Evolutionary conservation across 108 stramenopile species (phyloP).

Genomic region (Conticribra guillardii): DNA sequence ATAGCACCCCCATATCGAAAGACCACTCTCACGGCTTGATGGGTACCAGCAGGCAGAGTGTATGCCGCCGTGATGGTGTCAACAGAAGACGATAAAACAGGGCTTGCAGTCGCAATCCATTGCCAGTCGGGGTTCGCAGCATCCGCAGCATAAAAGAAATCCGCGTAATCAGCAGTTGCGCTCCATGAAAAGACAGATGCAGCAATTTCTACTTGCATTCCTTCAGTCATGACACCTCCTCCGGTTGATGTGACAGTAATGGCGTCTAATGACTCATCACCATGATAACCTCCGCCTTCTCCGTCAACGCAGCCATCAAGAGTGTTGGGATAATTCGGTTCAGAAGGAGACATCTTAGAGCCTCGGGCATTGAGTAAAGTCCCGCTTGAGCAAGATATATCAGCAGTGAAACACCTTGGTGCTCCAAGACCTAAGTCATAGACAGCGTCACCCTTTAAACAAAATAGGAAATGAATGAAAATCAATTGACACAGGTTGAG

Average conservation of each 20-base stretch:
- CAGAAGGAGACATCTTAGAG: not conserved
- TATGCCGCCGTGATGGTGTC: conserved; percentile 20
- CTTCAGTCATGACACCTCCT: not conserved
- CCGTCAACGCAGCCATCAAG: conserved; percentile 33
- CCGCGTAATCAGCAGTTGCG: conserved; percentile 13
- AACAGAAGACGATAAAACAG: too few relatives aligned
- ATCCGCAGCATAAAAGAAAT: conserved; percentile 17
- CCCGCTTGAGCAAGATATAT: conserved; percentile 6
- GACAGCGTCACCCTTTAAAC: too few relatives aligned
- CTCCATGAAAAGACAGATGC: conserved; percentile 21
- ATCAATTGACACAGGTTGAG: too few relatives aligned
- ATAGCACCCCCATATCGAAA: conserved; percentile 12
- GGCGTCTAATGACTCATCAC: conserved; percentile 32
- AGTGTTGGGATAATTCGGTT: conserved; percentile 28
- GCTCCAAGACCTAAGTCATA: too few relatives aligned
- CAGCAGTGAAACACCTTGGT: conserved; percentile 3
- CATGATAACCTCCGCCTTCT: conserved; percentile 8
- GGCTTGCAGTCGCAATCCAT: too few relatives aligned
- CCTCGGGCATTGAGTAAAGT: conserved; percentile 19
- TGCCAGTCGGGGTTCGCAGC: conserved; percentile 16
- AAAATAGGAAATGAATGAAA: too few relatives aligned
- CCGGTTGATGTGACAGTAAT: conserved; percentile 21
- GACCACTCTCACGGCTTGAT: conserved; percentile 21
- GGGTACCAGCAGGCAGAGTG: conserved; percentile 12
- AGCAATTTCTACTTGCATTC: not conserved